Evolutionary conservation across 805 yeast genomes (phyloP).

Genomic region (Metschnikowia vanudenii): DNA sequence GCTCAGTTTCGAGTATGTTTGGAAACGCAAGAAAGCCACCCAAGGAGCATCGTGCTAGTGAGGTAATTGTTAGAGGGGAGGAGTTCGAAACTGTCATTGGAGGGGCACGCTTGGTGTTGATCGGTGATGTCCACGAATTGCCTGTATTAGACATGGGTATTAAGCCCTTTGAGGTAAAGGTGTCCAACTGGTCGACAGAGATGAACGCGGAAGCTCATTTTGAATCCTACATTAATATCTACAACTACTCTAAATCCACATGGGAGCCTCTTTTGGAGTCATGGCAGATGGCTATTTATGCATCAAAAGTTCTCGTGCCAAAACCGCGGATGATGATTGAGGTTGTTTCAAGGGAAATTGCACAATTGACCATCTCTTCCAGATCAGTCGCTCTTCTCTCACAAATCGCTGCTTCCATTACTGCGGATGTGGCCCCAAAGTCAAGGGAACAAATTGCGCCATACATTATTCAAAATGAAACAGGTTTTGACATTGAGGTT

Average conservation of each 20-base stretch:
- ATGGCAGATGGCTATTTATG: constrained; percentile 75
- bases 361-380: constrained; percentile 80
- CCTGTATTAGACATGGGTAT: constrained; percentile 80
- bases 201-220: constrained; percentile 65
- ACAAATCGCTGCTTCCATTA: constrained; percentile 59
- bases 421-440: constrained; percentile 52
- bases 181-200: constrained; percentile 85
- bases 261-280: constrained; percentile 96
- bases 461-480: constrained; percentile 74
- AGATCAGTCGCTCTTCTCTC: constrained; percentile 75
- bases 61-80: constrained; percentile 63
- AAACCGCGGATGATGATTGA: constrained; percentile 57
- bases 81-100: constrained; percentile 62
- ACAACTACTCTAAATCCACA: constrained; percentile 82
- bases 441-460: constrained; percentile 82
- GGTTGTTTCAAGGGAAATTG: constrained; percentile 68
- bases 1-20: constrained; percentile 49
- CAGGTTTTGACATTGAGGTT: constrained; percentile 77
- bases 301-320: constrained; percentile 48
- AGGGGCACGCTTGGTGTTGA: constrained; percentile 76
- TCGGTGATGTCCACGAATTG: constrained; percentile 88
- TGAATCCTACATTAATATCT: constrained; percentile 68
- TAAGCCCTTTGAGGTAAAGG: constrained; percentile 63
- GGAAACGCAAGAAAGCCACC: constrained; percentile 32
- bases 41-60: constrained; percentile 9